Base-by-base conservation (phyloP, 1,284 basidiomycete genomes). In the Heterobasidion irregulare region DNA sequence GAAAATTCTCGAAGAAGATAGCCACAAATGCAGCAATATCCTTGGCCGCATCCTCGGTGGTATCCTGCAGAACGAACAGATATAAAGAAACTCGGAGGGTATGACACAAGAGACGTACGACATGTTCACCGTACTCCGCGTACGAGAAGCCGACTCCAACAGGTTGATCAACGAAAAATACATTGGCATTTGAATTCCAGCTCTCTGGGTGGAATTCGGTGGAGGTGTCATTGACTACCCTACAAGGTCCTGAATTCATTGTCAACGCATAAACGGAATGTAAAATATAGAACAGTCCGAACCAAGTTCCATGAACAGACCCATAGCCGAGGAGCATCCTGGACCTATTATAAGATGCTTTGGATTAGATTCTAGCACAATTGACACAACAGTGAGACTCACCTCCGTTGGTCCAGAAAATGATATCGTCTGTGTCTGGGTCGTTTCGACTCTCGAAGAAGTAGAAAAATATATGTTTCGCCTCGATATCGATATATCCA, bases 361-460 rank as follows among this genome's bases (percentile, higher is more conserved):
- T 26, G 5, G 26, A 26, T 26, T 4, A 26, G 26, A 4, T 26
- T 26, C 26, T 6, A 26, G 26, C 26, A 6, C 26, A 26, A 26
- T 26, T 26, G 26, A 26, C 6, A 6, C 4, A 26, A 26, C 26
- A 26, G 26, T 26, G 26, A 26, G 26, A 26, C 26, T 26, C 3
- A 71, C 80, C 83, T 58, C 82, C 83, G 60, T 82, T 80, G 2
- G 82, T 84, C 83, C 83, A 87, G 57, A 84, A 76, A 35, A 86
- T 75, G 6, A 89, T 75, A 57, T 85, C 83, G 62, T 89, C 84
- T 46, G 71, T 79, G 35, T 76, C 73, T 1, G 88, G 88, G 58
- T 87, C 73, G 56, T 70, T 78, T 54, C 90, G 73, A 54, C 83
- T 87, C 68, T 93, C 89, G 69, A 94, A 93, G 65, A 81, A 82